Evolutionary conservation across 495 filamentous ascomycete genomes (phyloP).

Genomic region (Aspergillus bridgeri): DNA sequence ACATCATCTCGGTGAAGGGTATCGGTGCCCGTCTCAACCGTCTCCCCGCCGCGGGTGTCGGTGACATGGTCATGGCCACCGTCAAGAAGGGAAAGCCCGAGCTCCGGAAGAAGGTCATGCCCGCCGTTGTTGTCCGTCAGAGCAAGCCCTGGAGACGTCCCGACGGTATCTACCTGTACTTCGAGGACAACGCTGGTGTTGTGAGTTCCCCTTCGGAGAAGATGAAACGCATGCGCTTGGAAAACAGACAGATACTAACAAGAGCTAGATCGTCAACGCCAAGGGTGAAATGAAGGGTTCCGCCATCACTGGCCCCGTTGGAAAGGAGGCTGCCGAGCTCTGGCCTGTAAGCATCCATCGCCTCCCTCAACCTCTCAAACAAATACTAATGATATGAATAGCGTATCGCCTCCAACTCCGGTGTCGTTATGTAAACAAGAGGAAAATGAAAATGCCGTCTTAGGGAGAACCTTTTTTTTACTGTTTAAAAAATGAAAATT

Average conservation of each 20-base stretch:
- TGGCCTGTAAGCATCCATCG: conserved; percentile 75
- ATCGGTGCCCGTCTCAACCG: conserved; percentile 98
- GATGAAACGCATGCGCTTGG: background rate
- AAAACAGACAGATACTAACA: background rate
- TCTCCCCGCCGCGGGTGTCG: conserved; percentile 94
- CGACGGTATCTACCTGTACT: conserved; percentile 98
- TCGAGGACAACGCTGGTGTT: conserved; percentile 99
- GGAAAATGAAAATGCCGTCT: conserved; percentile 11
- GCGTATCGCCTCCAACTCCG: conserved; percentile 99
- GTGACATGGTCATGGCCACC: conserved; percentile 99
- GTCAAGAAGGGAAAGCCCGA: conserved; percentile 99
- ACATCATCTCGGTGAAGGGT: conserved; percentile 99
- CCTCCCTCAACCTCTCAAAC: background rate
- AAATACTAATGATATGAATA: conserved; percentile 26
- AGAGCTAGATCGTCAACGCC: conserved; percentile 89
- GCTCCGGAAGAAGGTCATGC: conserved; percentile 99
- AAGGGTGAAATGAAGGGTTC: conserved; percentile 99
- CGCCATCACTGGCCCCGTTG: conserved; percentile 97
- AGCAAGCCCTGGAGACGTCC: conserved; percentile 98
- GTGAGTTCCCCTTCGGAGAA: conserved; percentile 40
- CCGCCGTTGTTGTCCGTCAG: conserved; percentile 95
- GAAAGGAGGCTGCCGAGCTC: conserved; percentile 99
- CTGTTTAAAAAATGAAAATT: conserved; percentile 27
- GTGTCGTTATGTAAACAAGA: conserved; percentile 93
- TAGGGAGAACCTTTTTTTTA: background rate